A percentile compares a stretch with the other conserved stretches of the same genome.
Evolutionary conservation across 768 basidiomycete genomes (phyloP).

Genomic region (Suillus cothurnatus): DNA sequence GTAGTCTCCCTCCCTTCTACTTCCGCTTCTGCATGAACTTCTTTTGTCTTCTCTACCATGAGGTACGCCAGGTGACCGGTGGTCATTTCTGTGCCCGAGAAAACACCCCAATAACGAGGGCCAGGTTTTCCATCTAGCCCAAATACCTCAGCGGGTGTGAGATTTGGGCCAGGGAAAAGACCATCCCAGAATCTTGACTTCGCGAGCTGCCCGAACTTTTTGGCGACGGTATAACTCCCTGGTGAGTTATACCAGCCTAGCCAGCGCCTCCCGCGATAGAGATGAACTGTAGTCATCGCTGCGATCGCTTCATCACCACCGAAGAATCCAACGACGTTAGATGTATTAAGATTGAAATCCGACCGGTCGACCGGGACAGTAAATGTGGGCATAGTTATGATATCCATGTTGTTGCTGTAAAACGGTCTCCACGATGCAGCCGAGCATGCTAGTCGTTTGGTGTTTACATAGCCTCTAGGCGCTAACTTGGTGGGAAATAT

Average conservation of each 20-base stretch:
- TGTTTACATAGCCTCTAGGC: not conserved
- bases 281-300: slow-evolving; percentile 36
- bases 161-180: slow-evolving; percentile 23
- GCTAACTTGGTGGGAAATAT: not conserved
- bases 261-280: slow-evolving; percentile 35
- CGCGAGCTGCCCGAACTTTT: slow-evolving; percentile 31
- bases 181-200: slow-evolving; percentile 28
- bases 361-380: not conserved
- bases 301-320: slow-evolving; percentile 38
- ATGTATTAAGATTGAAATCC: slow-evolving; percentile 26
- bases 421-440: not conserved
- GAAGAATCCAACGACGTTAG: slow-evolving; percentile 37
- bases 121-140: slow-evolving; percentile 32
- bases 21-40: slow-evolving; percentile 8
- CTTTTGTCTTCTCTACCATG: slow-evolving; percentile 15
- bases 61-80: slow-evolving; percentile 29
- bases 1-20: slow-evolving; percentile 25
- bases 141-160: slow-evolving; percentile 22
- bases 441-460: not conserved
- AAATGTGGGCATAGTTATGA: not conserved
- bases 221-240: slow-evolving; percentile 33
- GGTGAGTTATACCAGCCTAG: slow-evolving; percentile 42
- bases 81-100: slow-evolving; percentile 24
- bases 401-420: not conserved
- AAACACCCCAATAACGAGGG: slow-evolving; percentile 28